phyloP scores from a whole-genome alignment of 2,329 filamentous ascomycete species.

The Talaromyces amestolkiae region DNA sequence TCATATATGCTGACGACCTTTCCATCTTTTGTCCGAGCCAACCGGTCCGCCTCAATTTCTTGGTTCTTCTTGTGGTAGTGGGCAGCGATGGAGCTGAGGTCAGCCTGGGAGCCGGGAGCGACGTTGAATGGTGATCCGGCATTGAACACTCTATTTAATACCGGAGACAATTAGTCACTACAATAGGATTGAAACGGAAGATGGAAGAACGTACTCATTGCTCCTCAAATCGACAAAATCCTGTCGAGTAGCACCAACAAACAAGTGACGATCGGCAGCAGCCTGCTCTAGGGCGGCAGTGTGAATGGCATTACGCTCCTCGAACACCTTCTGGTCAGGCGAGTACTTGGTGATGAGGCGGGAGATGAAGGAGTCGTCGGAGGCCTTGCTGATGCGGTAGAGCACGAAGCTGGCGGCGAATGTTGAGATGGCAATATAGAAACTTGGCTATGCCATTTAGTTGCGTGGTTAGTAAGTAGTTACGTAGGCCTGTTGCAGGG shows the following conservation, averaged over 20 bases:
- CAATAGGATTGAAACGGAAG: background rate
- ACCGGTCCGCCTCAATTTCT: slow-evolving; percentile 57
- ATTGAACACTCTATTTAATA: slow-evolving; percentile 58
- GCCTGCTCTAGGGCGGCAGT: slow-evolving; percentile 62
- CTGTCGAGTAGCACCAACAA: slow-evolving; percentile 45
- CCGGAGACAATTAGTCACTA: background rate
- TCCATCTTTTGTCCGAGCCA: slow-evolving; percentile 45
- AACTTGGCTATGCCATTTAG: slow-evolving; percentile 40
- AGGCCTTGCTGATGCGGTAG: slow-evolving; percentile 43
- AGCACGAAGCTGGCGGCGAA: slow-evolving; percentile 43
- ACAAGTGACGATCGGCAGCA: slow-evolving; percentile 61
- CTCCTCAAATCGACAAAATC: slow-evolving; percentile 56
- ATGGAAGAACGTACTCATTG: slow-evolving; percentile 56
- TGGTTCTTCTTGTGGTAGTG: slow-evolving; percentile 61
- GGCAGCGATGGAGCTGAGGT: slow-evolving; percentile 59
- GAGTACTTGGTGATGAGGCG: slow-evolving; percentile 56
- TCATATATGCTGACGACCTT: slow-evolving; percentile 46
- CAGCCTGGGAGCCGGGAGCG: slow-evolving; percentile 57
- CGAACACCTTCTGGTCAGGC: slow-evolving; percentile 53
- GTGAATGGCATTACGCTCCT: slow-evolving; percentile 59
- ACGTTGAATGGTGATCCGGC: slow-evolving; percentile 63
- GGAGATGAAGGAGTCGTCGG: slow-evolving; percentile 41
- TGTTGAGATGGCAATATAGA: slow-evolving; percentile 47
- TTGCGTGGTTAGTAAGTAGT: background rate
- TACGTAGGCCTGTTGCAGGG: background rate